Percentiles rank a stretch among this genome's conserved stretches.
phyloP scores from a whole-genome alignment of 768 basidiomycete genomes.

The Gymnopilus junonius region DNA sequence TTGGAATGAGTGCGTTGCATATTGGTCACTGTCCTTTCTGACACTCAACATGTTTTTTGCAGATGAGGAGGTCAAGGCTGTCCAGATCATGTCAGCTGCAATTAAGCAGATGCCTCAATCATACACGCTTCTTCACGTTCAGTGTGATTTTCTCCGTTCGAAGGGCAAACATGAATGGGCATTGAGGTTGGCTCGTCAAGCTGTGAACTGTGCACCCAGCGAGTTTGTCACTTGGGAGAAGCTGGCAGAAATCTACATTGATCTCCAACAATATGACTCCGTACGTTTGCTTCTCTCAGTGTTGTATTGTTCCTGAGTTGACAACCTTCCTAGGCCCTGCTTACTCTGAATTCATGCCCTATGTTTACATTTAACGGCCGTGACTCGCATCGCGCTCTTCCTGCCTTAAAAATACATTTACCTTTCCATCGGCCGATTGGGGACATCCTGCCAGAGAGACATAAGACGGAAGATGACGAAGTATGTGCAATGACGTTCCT shows the following conservation, averaged over 20 bases:
- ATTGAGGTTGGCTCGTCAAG: constrained; percentile 87
- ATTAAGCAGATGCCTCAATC: constrained; percentile 88
- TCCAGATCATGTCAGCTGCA: constrained; percentile 88
- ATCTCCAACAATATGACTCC: constrained; percentile 84
- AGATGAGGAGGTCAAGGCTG: constrained; percentile 99
- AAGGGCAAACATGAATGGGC: constrained; percentile 91
- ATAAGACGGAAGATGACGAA: constrained; percentile 85
- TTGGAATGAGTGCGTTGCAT: constrained; percentile 89
- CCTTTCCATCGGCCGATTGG: constrained; percentile 86
- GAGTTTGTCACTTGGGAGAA: constrained; percentile 99
- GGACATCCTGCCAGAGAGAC: constrained; percentile 87
- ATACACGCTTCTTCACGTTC: constrained; percentile 91
- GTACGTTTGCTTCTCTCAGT: constrained; percentile 38
- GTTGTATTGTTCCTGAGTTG: not conserved
- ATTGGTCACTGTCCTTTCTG: not conserved
- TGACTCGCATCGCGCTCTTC: constrained; percentile 85
- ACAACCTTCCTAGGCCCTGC: constrained; percentile 59
- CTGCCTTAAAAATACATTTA: constrained; percentile 80
- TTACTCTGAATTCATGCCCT: constrained; percentile 98
- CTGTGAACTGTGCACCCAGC: constrained; percentile 97
- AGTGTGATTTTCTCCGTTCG: constrained; percentile 90
- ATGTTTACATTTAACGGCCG: constrained; percentile 99
- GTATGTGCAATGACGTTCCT: constrained; percentile 37
- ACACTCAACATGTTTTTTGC: constrained; percentile 2
- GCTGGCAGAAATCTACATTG: constrained; percentile 93